These are phyloP conservation scores for Lablab purpureus DNA, from an alignment of 306 rosid genomes.

Conservation along the genomic window DNA sequence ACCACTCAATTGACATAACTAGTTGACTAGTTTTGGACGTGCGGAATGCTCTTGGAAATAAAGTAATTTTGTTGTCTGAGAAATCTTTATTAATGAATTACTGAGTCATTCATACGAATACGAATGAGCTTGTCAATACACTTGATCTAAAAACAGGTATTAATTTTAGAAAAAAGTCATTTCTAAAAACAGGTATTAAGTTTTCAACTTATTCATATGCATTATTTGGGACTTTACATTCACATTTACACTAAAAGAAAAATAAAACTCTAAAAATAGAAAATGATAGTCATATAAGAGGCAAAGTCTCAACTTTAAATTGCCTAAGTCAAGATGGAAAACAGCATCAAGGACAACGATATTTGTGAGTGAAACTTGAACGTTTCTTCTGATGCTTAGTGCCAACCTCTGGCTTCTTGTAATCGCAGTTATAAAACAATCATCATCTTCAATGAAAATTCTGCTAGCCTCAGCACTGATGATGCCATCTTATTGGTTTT, in stretches of 20 bases:
- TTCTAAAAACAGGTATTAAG: no score
- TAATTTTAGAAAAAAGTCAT: no score
- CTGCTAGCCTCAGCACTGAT: background rate
- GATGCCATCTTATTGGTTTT: background rate
- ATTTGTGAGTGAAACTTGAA: background rate
- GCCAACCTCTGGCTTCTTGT: background rate
- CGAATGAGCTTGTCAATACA: no score
- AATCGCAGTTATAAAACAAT: background rate
- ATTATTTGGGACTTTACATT: no score
- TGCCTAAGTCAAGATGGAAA: background rate
- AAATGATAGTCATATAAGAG: background rate
- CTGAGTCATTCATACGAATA: no score
- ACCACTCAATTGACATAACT: background rate
- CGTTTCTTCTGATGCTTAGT: background rate
- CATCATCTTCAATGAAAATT: background rate
- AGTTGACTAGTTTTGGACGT: background rate
- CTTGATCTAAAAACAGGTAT: no score
- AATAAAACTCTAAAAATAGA: background rate
- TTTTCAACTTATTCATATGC: no score
- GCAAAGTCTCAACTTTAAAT: background rate
- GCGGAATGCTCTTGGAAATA: background rate
- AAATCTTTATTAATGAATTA: no score
- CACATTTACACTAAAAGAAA: background rate
- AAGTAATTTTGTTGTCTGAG: no score
- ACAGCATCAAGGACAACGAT: background rate